phyloP scores from a whole-genome alignment of 306 rosid species.

The Pueraria montana region DNA sequence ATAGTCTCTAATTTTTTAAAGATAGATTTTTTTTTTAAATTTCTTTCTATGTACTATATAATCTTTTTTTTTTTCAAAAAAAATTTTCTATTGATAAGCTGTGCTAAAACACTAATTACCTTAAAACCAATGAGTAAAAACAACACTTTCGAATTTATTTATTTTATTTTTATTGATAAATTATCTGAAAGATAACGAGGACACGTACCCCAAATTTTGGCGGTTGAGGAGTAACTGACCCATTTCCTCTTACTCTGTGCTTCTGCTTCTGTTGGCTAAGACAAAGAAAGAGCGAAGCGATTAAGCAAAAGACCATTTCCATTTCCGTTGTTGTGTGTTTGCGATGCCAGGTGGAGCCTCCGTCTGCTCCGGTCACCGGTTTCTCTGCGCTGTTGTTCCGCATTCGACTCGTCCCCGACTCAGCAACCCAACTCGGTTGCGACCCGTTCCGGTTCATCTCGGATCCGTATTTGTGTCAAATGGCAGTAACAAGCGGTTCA shows the following conservation, averaged over 20 bases:
- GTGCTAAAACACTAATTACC: too few species aligned
- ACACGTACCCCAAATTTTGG: slow-evolving; percentile 1
- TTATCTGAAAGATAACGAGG: not conserved
- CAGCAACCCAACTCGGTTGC: slow-evolving; percentile 37
- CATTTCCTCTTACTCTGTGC: not conserved
- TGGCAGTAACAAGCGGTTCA: slow-evolving; percentile 6
- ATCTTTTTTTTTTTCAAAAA: too few species aligned
- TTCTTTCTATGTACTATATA: too few species aligned
- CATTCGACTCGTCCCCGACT: slow-evolving; percentile 49
- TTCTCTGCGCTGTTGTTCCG: slow-evolving; percentile 26
- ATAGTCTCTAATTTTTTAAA: too few species aligned
- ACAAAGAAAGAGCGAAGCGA: not conserved
- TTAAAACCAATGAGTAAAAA: too few species aligned
- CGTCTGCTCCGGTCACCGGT: slow-evolving; percentile 52
- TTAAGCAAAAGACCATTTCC: not conserved
- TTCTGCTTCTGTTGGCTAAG: not conserved
- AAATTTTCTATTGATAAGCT: too few species aligned
- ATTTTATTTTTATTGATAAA: not conserved
- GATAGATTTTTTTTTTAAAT: too few species aligned
- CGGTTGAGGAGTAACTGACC: not conserved
- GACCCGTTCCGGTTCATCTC: slow-evolving; percentile 14
- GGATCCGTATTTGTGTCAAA: not conserved
- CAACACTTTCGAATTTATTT: not conserved
- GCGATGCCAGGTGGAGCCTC: slow-evolving; percentile 50
- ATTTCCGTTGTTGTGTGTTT: not conserved